Evolutionary conservation across 23 red algal species (phyloP), one percentile per base, ranked within the genome.

Genomic region (Gracilaria caudata): DNA sequence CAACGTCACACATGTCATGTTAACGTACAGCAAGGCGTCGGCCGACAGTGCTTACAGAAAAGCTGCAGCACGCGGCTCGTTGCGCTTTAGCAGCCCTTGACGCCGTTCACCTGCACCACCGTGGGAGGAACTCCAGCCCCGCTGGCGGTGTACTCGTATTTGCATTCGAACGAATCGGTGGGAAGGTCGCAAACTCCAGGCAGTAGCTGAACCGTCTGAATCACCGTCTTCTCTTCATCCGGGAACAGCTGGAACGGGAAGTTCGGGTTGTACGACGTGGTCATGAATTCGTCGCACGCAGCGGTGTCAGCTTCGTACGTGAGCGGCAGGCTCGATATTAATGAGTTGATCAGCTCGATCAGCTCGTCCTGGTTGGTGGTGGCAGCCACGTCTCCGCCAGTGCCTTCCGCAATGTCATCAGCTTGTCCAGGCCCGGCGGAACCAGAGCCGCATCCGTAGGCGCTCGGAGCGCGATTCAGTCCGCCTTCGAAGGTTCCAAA

Each of bases 201-300:
- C 81, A 65, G 68, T 30, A 86, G 35, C 13, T 21, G 25, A 20
- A 86, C 39, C 38, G 56, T 86, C 21, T 86, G 29, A n/a, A 33
- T 68, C 12, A 86, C 81, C 19, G 51, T 73, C 9, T 60, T 54
- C 7, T 21, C 65, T 13, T 37, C 81, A 11, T 72, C 81, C 25
- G 81, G 60, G 10, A 47, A 25, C 8, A 86, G 17, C 6, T 20
- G 11, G 20, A 43, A 51, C 3, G 81, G 81, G 37, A 71, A 33
- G 8, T 53, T 37, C n/a, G 81, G 81, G 20, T n/a, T 72, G 35
- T 71, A 51, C 26, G 51, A 25, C 4, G 61, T 34, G 11, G 56
- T 68, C n/a, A 86, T 25, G 30, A 41, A 34, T 4, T 8, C 60
- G 21, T n/a, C 11, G 1, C 64, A 86, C 9, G 32, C 81, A 14